These are phyloP conservation scores for Liriodendron chinense DNA, from an alignment of 164 flowering plant species.

Conservation along the genomic window DNA sequence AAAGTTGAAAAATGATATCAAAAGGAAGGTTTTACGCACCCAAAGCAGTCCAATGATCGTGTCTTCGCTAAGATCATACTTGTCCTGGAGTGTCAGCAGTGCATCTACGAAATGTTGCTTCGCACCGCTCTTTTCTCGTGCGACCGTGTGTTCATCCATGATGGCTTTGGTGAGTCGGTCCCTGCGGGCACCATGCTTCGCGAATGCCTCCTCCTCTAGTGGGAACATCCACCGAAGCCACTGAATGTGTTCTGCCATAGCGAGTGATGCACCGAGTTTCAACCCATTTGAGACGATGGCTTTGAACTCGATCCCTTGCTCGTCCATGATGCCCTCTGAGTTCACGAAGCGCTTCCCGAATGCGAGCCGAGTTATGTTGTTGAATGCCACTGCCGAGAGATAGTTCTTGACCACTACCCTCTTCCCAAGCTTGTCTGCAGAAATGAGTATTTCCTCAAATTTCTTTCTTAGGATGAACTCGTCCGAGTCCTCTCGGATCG, in stretches of 20 bases:
- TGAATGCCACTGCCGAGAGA: conserved; percentile 45
- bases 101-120: conserved; percentile 62
- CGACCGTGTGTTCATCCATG: conserved; percentile 55
- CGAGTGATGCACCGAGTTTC: conserved; percentile 36
- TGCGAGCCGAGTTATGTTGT: conserved; percentile 53
- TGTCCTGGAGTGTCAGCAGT: conserved; percentile 43
- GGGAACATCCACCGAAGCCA: conserved; percentile 53
- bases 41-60: conserved; percentile 57
- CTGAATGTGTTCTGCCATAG: conserved; percentile 48
- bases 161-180: conserved; percentile 43
- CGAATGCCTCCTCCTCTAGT: conserved; percentile 37
- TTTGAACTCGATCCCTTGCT: conserved; percentile 51
- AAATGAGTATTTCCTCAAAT: background rate
- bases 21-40: conserved; percentile 24
- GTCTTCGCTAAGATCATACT: conserved; percentile 54
- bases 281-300: conserved; percentile 36
- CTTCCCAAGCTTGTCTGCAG: conserved; percentile 22
- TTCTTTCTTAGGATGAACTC: too few relatives aligned
- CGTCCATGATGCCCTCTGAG: conserved; percentile 40
- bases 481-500: too few relatives aligned
- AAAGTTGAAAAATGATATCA: too few relatives aligned
- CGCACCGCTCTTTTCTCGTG: conserved; percentile 29
- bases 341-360: conserved; percentile 54
- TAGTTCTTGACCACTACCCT: conserved; percentile 40
- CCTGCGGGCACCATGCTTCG: conserved; percentile 35